Evolutionary conservation across 2,329 filamentous ascomycete species (phyloP), one percentile per base, ranked within the genome.

Genomic region (Diaporthe caulivora): DNA sequence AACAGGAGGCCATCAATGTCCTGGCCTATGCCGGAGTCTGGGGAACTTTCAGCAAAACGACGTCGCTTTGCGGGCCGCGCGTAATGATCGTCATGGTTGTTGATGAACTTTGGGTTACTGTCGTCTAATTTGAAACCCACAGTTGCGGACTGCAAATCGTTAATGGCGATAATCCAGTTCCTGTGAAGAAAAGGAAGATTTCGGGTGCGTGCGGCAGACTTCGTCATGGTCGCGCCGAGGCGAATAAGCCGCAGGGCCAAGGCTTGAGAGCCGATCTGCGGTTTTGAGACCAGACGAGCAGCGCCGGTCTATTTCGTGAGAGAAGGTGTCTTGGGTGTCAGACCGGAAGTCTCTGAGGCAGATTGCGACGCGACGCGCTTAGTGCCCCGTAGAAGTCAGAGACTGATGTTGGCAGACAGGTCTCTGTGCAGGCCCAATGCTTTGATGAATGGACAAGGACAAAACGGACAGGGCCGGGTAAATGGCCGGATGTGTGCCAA

Each of bases 121-220:
- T 84, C 82, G 74, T 83, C 82, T 78, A 82, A 78, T 65, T 82
- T 82, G 49, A 84, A 84, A 24, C 55, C 55, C 34, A 57, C 44
- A 13, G 55, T 54, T 31, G 69, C 69, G 24, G 69, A 71, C 40
- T 71, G 55, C 18, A 83, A 76, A 74, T 84, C 82, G 74, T 85
- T 85, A 79, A 88, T 81, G 62, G 84, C 84, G 75, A 82, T 84
- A 75, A 86, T 83, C 87, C 86, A 89, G 79, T 87, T 88, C 79
- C 88, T 86, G 77, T 88, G 86, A 74, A 90, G 85, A 80, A 87
- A 90, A 74, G 88, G 87, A 72, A 86, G 82, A 77, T 83, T 85
- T 82, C 86, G 85, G 81, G 84, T 84, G 78, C 83, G 86, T 76
- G 83, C 82, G 79, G 81, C 83, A 78, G 83, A 82, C 78, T 83